phyloP scores from a whole-genome alignment of 768 basidiomycete genomes.

The Hydnomerulius pinastri region DNA sequence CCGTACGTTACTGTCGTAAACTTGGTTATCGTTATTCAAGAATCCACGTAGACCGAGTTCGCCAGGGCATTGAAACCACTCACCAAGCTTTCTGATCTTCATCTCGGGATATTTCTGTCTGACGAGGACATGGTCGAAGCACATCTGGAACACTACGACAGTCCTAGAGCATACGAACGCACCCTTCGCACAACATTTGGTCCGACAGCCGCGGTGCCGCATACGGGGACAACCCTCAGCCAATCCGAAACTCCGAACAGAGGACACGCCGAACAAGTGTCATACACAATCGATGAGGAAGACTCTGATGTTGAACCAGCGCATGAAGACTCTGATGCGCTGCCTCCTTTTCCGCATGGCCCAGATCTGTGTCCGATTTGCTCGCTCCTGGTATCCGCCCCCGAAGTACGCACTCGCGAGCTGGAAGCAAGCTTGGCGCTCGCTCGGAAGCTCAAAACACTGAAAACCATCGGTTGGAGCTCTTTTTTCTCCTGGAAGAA shows the following conservation, averaged over 20 bases:
- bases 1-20: constrained; percentile 44
- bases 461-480: constrained; percentile 53
- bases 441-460: constrained; percentile 43
- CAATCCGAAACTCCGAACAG: constrained; percentile 21
- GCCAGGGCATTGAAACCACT: constrained; percentile 48
- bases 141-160: constrained; percentile 39
- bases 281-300: constrained; percentile 21
- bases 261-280: constrained; percentile 15
- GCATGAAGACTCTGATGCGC: constrained; percentile 7
- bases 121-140: constrained; percentile 48
- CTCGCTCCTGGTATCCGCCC: constrained; percentile 20
- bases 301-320: constrained; percentile 1
- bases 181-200: constrained; percentile 11
- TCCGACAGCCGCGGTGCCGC: constrained; percentile 2
- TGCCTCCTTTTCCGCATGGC: constrained; percentile 30
- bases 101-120: constrained; percentile 66
- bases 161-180: constrained; percentile 22
- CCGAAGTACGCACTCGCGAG: constrained; percentile 44
- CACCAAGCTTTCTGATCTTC: constrained; percentile 47
- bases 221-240: constrained; percentile 20
- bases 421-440: constrained; percentile 48
- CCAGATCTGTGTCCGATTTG: constrained; percentile 42
- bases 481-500: constrained; percentile 42
- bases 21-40: constrained; percentile 2
- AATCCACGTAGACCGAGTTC: constrained; percentile 40